Conservation (phyloP, 805 yeast species). For the Myxozyma geophila region DNA sequence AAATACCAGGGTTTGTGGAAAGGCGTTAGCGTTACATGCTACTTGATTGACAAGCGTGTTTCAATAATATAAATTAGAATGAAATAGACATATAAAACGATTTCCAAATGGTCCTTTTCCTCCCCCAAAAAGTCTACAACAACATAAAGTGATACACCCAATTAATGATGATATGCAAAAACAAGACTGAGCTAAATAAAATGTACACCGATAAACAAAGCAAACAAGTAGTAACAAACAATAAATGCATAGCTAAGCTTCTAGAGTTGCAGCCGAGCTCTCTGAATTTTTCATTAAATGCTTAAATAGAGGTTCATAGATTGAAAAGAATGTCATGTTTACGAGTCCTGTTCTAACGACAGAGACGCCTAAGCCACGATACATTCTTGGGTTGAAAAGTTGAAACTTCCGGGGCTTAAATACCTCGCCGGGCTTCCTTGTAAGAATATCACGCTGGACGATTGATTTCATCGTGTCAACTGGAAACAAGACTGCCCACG, state of each 20-base stretch:
- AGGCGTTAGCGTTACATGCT: no score
- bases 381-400: slow-evolving; percentile 58
- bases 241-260: slow-evolving; percentile 1
- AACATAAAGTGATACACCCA: neutral
- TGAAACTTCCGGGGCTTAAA: slow-evolving; percentile 45
- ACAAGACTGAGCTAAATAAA: neutral
- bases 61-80: neutral
- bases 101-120: neutral
- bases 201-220: neutral
- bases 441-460: slow-evolving; percentile 72
- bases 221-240: neutral
- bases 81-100: neutral
- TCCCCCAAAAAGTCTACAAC: neutral
- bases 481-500: slow-evolving; percentile 80
- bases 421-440: slow-evolving; percentile 58
- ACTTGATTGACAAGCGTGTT: neutral
- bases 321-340: slow-evolving; percentile 75
- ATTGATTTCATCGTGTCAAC: slow-evolving; percentile 79
- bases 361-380: slow-evolving; percentile 79
- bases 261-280: neutral
- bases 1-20: no score
- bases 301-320: slow-evolving; percentile 56
- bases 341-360: slow-evolving; percentile 70
- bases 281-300: slow-evolving; percentile 54
- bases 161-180: neutral